Conservation (phyloP, 2,329 filamentous ascomycete genomes). For the Pseudocercospora fuligena region DNA sequence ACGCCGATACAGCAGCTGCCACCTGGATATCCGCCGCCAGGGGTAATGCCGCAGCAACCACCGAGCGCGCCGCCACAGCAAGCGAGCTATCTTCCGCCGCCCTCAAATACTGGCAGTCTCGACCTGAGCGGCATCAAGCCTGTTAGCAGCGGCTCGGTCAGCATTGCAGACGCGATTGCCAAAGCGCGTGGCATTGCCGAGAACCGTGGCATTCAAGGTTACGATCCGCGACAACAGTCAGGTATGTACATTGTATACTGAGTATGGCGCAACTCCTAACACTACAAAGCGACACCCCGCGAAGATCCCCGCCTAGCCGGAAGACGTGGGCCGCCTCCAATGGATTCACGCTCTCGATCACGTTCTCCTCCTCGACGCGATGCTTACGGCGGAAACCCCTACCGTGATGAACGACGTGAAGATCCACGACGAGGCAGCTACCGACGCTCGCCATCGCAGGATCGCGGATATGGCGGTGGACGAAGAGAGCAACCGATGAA, state of each 20-base stretch:
- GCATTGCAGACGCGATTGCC: constrained; percentile 81
- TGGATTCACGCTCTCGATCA: constrained; percentile 66
- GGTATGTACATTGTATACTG: background rate
- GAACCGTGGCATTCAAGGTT: constrained; percentile 70
- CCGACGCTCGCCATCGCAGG: constrained; percentile 73
- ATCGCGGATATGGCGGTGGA: constrained; percentile 37
- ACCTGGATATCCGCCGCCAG: constrained; percentile 50
- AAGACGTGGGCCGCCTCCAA: constrained; percentile 47
- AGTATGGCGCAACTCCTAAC: background rate
- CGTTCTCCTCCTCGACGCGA: constrained; percentile 72
- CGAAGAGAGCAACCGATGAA: constrained; percentile 34
- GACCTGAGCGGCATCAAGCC: constrained; percentile 82
- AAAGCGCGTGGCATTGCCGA: constrained; percentile 82
- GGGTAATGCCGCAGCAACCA: constrained; percentile 44
- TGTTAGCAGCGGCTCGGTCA: constrained; percentile 78
- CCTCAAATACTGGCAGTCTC: constrained; percentile 74
- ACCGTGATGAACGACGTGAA: constrained; percentile 81
- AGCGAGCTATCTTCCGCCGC: constrained; percentile 61
- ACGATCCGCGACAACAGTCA: constrained; percentile 44
- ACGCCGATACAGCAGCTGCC: constrained; percentile 42
- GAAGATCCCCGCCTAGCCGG: constrained; percentile 56
- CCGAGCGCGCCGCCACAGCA: constrained; percentile 38
- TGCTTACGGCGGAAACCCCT: constrained; percentile 70
- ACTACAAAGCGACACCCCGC: constrained; percentile 31
- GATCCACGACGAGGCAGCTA: constrained; percentile 63